Base-by-base conservation (phyloP, 768 basidiomycete species). In the Strobilomyces dryophilus region DNA sequence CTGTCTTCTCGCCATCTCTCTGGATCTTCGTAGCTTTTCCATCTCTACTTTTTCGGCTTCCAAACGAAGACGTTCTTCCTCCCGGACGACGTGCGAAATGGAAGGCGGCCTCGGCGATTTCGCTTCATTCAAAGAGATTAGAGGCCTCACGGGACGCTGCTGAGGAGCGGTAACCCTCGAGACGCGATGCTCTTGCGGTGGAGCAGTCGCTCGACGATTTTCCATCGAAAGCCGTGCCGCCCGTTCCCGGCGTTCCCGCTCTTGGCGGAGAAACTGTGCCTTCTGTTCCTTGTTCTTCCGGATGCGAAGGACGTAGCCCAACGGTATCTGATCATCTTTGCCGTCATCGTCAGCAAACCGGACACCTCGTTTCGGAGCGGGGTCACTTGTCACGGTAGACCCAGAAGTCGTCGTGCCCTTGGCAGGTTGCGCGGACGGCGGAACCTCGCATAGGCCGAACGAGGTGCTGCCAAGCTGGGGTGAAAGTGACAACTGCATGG, bases 231-330 rank as follows among this genome's bases (percentile, higher is more conserved):
- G 47, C 54, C 59, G 62, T 51, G 56, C 47, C 32, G 75, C 78
- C 45, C 72, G 68, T 35, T 71, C 70, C 27, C 84, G 77, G 50
- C 75, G 76, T 56, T 80, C 75, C 56, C 79, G 78, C 60, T 87
- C 80, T 66, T 77, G 76, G 42, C 74, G 78, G 61, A 89, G 72
- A 60, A 88, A 86, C 41, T 69, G 78, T 41, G 82, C 83, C 72
- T 86, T 86, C 69, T 87, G 82, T 67, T 85, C 85, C 41, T 83
- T 82, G 60, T 81, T 81, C 74, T 84, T 84, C 73, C 83, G 84
- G 66, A 79, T 79, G 49, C 84, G 83, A 62, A 87, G 71, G n/a
- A 83, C 78, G 62, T 89, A 80, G 17, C 79, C 81, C 37, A 89
- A 71, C 3, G 89, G 89, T 57, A 87, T 74, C 47, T 74, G 74